Conservation (phyloP, 352 stramenopile genomes). For the Pythium brassicae region DNA sequence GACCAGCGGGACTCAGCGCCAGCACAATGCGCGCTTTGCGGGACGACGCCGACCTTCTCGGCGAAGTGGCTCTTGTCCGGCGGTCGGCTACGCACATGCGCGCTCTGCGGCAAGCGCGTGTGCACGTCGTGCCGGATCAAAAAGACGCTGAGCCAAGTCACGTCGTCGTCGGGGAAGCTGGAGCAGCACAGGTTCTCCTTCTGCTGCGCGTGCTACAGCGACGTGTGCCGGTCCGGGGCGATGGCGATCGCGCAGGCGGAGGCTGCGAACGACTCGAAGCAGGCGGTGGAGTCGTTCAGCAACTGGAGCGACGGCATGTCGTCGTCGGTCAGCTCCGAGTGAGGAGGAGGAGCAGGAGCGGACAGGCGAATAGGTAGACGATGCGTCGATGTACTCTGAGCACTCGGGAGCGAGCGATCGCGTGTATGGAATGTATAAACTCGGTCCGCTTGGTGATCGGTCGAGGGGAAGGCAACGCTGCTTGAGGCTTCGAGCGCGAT, state of each 20-base stretch:
- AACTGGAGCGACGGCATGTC: constrained; percentile 1
- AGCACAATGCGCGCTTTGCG: neutral
- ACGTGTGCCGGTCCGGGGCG: constrained; percentile 14
- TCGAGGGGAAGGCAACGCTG: no score
- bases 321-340: constrained; percentile 3
- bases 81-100: constrained; percentile 4
- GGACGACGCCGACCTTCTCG: neutral
- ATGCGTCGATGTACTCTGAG: no score
- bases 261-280: constrained; percentile 4
- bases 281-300: neutral
- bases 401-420: no score
- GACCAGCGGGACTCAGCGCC: no score
- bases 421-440: no score
- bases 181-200: constrained; percentile 11
- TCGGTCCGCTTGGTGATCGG: no score
- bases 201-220: constrained; percentile 19
- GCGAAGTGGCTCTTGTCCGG: no score
- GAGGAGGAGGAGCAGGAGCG: neutral
- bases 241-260: constrained; percentile 20
- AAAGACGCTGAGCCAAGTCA: constrained; percentile 8
- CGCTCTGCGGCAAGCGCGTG: constrained; percentile 4
- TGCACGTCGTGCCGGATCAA: constrained; percentile 8
- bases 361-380: no score
- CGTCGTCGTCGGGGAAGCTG: neutral
- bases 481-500: no score